A percentile compares a stretch with the other conserved stretches of the same genome.
These are phyloP conservation scores for Intubia oerlemansii DNA, from an alignment of 2,329 filamentous ascomycete genomes.

Conservation along the genomic window DNA sequence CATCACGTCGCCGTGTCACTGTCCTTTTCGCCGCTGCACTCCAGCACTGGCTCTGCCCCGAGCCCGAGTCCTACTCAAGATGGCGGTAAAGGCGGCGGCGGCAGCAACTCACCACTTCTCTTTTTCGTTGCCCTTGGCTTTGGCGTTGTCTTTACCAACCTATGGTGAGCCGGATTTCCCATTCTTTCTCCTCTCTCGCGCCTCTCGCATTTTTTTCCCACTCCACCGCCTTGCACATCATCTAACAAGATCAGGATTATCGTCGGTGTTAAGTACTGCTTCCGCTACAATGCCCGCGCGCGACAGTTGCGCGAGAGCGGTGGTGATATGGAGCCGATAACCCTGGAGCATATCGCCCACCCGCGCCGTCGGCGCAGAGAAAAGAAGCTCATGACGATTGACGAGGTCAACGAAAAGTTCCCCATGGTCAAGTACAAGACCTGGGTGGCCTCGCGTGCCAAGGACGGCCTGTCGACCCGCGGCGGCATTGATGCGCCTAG, in stretches of 20 bases:
- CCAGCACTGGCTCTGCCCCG: too few relatives aligned
- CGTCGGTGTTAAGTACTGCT: constrained; percentile 98
- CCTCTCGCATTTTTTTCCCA: background rate
- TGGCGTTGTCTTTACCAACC: constrained; percentile 93
- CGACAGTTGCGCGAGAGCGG: constrained; percentile 53
- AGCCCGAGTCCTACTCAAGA: constrained; percentile 4
- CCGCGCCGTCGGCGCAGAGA: constrained; percentile 74
- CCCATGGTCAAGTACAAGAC: constrained; percentile 91
- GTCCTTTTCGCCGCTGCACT: too few relatives aligned
- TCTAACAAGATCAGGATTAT: constrained; percentile 54
- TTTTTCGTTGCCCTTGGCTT: constrained; percentile 48
- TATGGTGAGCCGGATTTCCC: constrained; percentile 52
- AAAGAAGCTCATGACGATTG: constrained; percentile 98
- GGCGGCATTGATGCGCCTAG: constrained; percentile 66
- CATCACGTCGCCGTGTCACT: too few relatives aligned
- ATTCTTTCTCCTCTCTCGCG: background rate
- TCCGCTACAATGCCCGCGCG: constrained; percentile 90
- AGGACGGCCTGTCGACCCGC: constrained; percentile 60
- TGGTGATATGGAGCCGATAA: constrained; percentile 75
- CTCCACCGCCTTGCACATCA: background rate
- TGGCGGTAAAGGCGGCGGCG: background rate
- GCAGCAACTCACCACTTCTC: constrained; percentile 21
- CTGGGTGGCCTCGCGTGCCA: constrained; percentile 70
- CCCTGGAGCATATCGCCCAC: constrained; percentile 63
- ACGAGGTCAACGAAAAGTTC: constrained; percentile 95